Evolutionary conservation across 163 green algal species (phyloP).

Genomic region (Chlamydomonas reinhardtii): DNA sequence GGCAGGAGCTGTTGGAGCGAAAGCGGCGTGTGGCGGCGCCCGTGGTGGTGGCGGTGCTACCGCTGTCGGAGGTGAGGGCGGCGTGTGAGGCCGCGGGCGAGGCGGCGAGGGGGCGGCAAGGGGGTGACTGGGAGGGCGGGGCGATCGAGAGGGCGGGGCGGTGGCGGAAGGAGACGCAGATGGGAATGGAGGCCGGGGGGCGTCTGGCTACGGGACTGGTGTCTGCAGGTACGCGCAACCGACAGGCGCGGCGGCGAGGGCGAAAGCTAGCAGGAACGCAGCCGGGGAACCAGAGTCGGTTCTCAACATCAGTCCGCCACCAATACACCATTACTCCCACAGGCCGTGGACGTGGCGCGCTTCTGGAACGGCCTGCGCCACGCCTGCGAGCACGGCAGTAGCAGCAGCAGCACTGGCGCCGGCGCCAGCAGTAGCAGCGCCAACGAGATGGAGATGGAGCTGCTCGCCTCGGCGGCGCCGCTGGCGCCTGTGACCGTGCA

Average conservation of each 20-base stretch:
- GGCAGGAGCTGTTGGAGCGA: slow-evolving; percentile 70
- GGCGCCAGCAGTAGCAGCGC: not conserved
- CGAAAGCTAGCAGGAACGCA: not conserved
- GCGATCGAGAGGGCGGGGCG: too few relatives aligned
- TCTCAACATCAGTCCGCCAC: not conserved
- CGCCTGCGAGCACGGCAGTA: slow-evolving; percentile 48
- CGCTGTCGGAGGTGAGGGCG: slow-evolving; percentile 65
- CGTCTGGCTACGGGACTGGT: not conserved
- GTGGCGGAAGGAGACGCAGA: too few relatives aligned
- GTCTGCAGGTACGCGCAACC: too few relatives aligned
- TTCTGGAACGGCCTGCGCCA: slow-evolving; percentile 69
- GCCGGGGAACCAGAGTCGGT: too few relatives aligned
- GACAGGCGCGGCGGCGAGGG: too few relatives aligned
- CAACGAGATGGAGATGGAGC: slow-evolving; percentile 43
- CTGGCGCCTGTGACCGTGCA: slow-evolving; percentile 58
- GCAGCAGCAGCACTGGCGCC: not conserved
- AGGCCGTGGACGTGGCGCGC: slow-evolving; percentile 64
- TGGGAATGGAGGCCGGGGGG: not conserved
- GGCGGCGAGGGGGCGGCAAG: too few relatives aligned
- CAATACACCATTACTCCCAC: not conserved
- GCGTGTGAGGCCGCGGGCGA: too few relatives aligned
- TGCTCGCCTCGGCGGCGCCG: not conserved
- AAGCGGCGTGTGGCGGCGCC: slow-evolving; percentile 62
- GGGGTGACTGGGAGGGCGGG: too few relatives aligned
- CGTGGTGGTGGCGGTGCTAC: slow-evolving; percentile 80